Base-by-base conservation (phyloP, 78 protist genomes). In the Dictyostelium citrinum region DNA sequence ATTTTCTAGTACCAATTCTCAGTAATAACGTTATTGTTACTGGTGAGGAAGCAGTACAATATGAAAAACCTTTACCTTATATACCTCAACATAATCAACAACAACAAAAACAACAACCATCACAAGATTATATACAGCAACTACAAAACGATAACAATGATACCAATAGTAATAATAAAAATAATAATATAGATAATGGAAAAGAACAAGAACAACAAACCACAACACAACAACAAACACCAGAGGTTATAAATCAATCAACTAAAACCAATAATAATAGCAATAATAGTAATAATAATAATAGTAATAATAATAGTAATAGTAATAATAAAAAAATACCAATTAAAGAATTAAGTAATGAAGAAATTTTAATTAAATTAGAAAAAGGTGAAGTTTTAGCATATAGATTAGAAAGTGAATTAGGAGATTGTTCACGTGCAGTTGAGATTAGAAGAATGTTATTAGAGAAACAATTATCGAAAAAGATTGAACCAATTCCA, bases 401-500 rank as follows among this genome's bases (percentile, higher is more conserved):
- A 29, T 84, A 96, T 84, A 45, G 17, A 35, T 81, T 96, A 35
- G 97, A 96, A 51, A 61, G 39, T 7, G 90, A 70, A 27, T 93
- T 96, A 2, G 96, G 95, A 1, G 96, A 96, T 51, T 84, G 93
- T 46, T 39, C n/a, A 8, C 83, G 96, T 43, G 97, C 97, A 17
- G 96, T 96, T 14, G 86, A 68, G 16, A 61, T 96, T 43, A 46
- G 97, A 55, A 81, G 97, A 64, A 31, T 78, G 24, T 29, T 71
- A 2, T 58, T 92, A 33, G 85, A 92, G 51, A 83, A 74, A 75
- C 49, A 64, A 64, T 16, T 77, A 22, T 72, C 46, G 35, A 83
- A 68, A 60, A 31, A 55, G n/a, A 33, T 95, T 45, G 74, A 43
- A 10, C 61, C 51, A 20, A 58, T 97, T 9, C 98, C 98, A 45